Conservation (phyloP, 2,329 filamentous ascomycete genomes). For the Monilinia aucupariae region DNA sequence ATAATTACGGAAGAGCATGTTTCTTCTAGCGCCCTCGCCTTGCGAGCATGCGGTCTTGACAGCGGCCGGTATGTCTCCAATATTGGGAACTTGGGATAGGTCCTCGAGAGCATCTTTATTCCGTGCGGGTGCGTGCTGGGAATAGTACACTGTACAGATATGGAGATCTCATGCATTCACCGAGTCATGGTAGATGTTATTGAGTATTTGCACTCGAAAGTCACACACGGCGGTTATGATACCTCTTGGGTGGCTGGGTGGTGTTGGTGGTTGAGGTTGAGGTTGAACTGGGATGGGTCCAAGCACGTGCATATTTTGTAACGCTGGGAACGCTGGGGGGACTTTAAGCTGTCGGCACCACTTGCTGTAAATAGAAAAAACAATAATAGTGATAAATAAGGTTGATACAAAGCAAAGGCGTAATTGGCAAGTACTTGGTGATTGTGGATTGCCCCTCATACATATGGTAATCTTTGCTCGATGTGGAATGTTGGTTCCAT, state of each 20-base stretch:
- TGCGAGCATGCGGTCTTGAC: background rate
- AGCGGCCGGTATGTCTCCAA: background rate
- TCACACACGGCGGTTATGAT: constrained; percentile 8
- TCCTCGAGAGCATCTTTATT: background rate
- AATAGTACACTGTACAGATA: constrained; percentile 4
- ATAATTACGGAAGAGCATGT: background rate
- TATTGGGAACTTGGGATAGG: background rate
- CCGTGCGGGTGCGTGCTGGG: constrained; percentile 9
- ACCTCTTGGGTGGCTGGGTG: background rate
- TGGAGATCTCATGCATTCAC: constrained; percentile 5
- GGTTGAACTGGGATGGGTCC: background rate
- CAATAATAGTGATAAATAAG: background rate
- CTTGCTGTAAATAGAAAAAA: background rate
- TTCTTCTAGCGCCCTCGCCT: background rate
- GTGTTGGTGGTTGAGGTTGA: background rate
- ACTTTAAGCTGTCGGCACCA: background rate
- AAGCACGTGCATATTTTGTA: constrained; percentile 9
- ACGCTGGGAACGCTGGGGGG: too few relatives aligned
- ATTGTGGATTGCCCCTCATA: background rate
- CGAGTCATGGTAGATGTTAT: background rate
- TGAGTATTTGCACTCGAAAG: background rate
- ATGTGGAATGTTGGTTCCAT: background rate
- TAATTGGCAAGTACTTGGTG: background rate
- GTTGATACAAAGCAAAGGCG: background rate
- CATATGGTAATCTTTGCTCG: background rate